phyloP scores from a whole-genome alignment of 768 basidiomycete species.

The Pulveroboletus ravenelii region DNA sequence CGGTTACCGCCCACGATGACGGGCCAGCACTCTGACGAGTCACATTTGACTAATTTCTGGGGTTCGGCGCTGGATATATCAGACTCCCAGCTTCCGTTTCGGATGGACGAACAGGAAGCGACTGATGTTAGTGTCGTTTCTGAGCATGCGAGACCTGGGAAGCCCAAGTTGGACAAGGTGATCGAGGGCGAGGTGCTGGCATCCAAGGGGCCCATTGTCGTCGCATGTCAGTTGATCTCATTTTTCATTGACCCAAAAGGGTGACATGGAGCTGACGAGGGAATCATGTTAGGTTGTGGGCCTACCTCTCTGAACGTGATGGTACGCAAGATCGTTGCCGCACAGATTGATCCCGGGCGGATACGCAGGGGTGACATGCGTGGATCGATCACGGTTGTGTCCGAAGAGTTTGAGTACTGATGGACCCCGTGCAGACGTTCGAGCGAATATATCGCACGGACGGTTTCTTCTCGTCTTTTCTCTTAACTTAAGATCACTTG shows the following conservation, averaged over 20 bases:
- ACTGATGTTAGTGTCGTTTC: slow-evolving; percentile 53
- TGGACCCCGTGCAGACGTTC: neutral
- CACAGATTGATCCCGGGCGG: slow-evolving; percentile 52
- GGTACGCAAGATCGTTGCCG: slow-evolving; percentile 59
- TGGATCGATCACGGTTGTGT: slow-evolving; percentile 55
- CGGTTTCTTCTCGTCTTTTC: too few species aligned
- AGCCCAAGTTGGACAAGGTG: slow-evolving; percentile 59
- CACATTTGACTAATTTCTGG: neutral
- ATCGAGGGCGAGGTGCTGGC: slow-evolving; percentile 59
- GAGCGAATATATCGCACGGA: neutral
- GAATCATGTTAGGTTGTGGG: slow-evolving; percentile 54
- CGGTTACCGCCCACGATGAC: neutral
- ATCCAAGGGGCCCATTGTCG: slow-evolving; percentile 53
- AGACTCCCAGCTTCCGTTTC: slow-evolving; percentile 28
- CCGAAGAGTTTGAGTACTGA: slow-evolving; percentile 67
- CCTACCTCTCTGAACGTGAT: slow-evolving; percentile 65
- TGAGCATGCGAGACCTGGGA: slow-evolving; percentile 61
- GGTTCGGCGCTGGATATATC: neutral
- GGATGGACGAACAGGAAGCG: slow-evolving; percentile 55
- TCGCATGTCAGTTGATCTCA: slow-evolving; percentile 54
- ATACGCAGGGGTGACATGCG: slow-evolving; percentile 53
- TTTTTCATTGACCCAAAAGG: too few species aligned
- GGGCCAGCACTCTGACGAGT: neutral
- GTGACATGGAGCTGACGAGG: neutral
- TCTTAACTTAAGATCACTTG: too few species aligned